These are phyloP conservation scores for Annulohypoxylon stygium DNA, from an alignment of 495 filamentous ascomycete genomes.

Conservation along the genomic window DNA sequence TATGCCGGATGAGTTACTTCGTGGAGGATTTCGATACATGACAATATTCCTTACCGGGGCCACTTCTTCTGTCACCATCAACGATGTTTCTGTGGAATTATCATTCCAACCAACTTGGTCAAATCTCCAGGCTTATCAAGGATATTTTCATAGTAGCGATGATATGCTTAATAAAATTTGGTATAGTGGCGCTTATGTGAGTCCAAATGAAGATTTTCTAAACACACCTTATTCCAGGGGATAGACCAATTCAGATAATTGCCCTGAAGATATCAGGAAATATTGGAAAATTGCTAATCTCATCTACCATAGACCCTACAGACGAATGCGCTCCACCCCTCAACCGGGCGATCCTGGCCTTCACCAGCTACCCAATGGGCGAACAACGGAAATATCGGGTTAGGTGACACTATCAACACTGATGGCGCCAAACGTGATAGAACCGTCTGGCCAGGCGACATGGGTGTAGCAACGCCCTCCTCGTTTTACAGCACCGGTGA, in stretches of 20 bases:
- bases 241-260: not conserved
- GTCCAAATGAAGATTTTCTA: slow-evolving; percentile 3
- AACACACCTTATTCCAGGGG: not conserved
- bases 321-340: slow-evolving; percentile 68
- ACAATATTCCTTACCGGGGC: slow-evolving; percentile 65
- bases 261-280: too few species aligned
- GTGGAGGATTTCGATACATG: slow-evolving; percentile 73
- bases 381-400: slow-evolving; percentile 64
- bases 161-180: slow-evolving; percentile 71
- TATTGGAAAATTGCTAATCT: slow-evolving; percentile 7
- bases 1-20: slow-evolving; percentile 67
- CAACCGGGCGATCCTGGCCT: slow-evolving; percentile 66
- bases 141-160: slow-evolving; percentile 73
- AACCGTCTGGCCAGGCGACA: slow-evolving; percentile 70
- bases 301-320: slow-evolving; percentile 62
- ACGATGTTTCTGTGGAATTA: slow-evolving; percentile 62
- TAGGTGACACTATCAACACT: slow-evolving; percentile 58
- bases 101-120: slow-evolving; percentile 75
- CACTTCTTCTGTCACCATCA: slow-evolving; percentile 54
- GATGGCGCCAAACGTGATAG: slow-evolving; percentile 72
- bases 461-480: slow-evolving; percentile 70
- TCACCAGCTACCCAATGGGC: slow-evolving; percentile 65
- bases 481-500: slow-evolving; percentile 71
- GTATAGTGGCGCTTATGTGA: slow-evolving; percentile 71
- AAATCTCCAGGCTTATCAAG: slow-evolving; percentile 71